phyloP scores from a whole-genome alignment of 2,329 filamentous ascomycete genomes.

The Alternaria postmessia region DNA sequence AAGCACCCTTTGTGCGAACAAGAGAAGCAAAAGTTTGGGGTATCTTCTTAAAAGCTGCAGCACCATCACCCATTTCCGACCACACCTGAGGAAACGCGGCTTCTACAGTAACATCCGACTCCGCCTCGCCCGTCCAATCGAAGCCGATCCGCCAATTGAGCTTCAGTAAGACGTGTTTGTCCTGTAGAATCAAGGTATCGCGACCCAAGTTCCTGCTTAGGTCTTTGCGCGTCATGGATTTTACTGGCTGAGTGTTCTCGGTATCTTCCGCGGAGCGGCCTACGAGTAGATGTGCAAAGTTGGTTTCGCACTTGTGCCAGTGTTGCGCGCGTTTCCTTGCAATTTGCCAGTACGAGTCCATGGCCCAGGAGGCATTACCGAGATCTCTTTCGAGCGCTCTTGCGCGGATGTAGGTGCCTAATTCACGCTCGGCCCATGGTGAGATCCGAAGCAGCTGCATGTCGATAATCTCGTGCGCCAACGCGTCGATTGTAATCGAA shows the following conservation, averaged over 20 bases:
- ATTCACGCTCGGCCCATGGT: slow-evolving; percentile 65
- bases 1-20: slow-evolving; percentile 63
- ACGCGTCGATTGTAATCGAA: slow-evolving; percentile 61
- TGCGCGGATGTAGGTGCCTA: slow-evolving; percentile 62
- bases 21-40: slow-evolving; percentile 68
- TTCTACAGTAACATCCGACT: slow-evolving; percentile 64
- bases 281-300: slow-evolving; percentile 51
- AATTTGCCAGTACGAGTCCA: slow-evolving; percentile 72
- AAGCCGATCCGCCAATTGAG: slow-evolving; percentile 71
- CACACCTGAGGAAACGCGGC: slow-evolving; percentile 69
- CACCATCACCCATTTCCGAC: slow-evolving; percentile 65
- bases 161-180: slow-evolving; percentile 56
- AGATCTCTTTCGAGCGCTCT: slow-evolving; percentile 60
- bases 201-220: slow-evolving; percentile 58
- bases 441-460: slow-evolving; percentile 66
- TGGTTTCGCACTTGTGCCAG: slow-evolving; percentile 65
- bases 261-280: slow-evolving; percentile 22
- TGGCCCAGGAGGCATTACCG: slow-evolving; percentile 69
- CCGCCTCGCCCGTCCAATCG: slow-evolving; percentile 77
- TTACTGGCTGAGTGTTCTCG: slow-evolving; percentile 32
- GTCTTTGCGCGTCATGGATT: slow-evolving; percentile 52
- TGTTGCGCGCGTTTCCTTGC: slow-evolving; percentile 68
- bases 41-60: slow-evolving; percentile 64
- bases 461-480: slow-evolving; percentile 58
- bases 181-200: slow-evolving; percentile 39